phyloP scores from a whole-genome alignment of 139 green algal species.

The Chlorella sp. region DNA sequence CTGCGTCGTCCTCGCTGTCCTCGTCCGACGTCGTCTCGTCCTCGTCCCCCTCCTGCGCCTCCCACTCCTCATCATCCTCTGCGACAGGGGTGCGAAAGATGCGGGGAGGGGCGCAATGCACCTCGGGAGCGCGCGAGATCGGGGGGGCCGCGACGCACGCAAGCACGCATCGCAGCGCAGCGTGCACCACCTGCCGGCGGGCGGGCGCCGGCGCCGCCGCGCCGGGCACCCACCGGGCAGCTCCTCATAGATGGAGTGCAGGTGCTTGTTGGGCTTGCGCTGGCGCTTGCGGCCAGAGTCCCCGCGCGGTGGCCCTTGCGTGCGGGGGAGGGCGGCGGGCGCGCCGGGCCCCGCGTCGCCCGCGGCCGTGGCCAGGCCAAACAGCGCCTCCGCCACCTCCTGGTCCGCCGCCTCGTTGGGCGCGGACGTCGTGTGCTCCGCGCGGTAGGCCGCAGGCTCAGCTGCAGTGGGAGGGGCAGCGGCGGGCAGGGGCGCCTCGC shows the following conservation, averaged over 20 bases:
- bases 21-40: too few relatives aligned
- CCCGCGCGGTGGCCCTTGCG: too few relatives aligned
- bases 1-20: too few relatives aligned
- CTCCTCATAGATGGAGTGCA: constrained; percentile 23
- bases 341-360: background rate
- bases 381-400: constrained; percentile 35
- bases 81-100: too few relatives aligned
- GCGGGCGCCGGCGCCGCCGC: background rate
- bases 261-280: constrained; percentile 26
- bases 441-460: background rate
- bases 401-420: background rate
- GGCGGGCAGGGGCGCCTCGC: background rate
- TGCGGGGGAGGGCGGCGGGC: background rate
- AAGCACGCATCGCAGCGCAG: background rate
- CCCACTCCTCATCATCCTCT: background rate
- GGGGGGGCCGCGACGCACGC: background rate
- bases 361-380: constrained; percentile 31
- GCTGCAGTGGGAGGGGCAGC: background rate
- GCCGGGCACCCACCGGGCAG: background rate
- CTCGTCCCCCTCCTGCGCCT: background rate
- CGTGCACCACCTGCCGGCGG: background rate
- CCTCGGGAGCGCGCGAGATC: background rate
- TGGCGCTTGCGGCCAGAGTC: constrained; percentile 19
- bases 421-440: background rate
- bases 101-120: background rate